Conservation (phyloP, 345 rosid species). For the Leavenworthia alabamica region DNA sequence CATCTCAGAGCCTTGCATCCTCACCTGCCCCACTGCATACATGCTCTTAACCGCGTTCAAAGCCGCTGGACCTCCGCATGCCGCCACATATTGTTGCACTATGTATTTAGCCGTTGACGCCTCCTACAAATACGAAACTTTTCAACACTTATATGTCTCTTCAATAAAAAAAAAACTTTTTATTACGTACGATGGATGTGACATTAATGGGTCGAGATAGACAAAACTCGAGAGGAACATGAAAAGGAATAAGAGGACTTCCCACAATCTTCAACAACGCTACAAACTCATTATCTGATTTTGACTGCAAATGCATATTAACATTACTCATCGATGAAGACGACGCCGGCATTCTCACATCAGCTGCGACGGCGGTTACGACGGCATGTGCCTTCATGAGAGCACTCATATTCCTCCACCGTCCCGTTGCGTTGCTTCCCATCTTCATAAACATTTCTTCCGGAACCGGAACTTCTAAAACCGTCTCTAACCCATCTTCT, state of each 20-base stretch:
- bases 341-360: conserved; percentile 6
- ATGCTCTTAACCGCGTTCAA: conserved; percentile 55
- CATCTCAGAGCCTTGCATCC: conserved; percentile 76
- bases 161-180: too few species aligned
- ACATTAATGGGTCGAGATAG: conserved; percentile 45
- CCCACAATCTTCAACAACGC: conserved; percentile 96
- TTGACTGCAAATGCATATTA: conserved; percentile 52
- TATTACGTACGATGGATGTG: conserved; percentile 64
- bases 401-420: conserved; percentile 76
- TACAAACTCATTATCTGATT: conserved; percentile 67
- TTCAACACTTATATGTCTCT: too few species aligned
- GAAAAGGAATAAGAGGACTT: conserved; percentile 80
- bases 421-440: conserved; percentile 33
- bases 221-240: conserved; percentile 41
- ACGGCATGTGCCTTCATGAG: conserved; percentile 60
- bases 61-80: conserved; percentile 62
- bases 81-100: conserved; percentile 79
- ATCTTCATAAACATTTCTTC: conserved; percentile 51
- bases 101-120: conserved; percentile 83
- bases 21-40: conserved; percentile 89
- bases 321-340: conserved; percentile 28
- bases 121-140: conserved; percentile 49
- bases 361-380: conserved; percentile 23
- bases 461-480: conserved; percentile 52
- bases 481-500: conserved; percentile 51